Base-by-base conservation (phyloP, 257 asterid species). In the Craterostigma plantagineum region DNA sequence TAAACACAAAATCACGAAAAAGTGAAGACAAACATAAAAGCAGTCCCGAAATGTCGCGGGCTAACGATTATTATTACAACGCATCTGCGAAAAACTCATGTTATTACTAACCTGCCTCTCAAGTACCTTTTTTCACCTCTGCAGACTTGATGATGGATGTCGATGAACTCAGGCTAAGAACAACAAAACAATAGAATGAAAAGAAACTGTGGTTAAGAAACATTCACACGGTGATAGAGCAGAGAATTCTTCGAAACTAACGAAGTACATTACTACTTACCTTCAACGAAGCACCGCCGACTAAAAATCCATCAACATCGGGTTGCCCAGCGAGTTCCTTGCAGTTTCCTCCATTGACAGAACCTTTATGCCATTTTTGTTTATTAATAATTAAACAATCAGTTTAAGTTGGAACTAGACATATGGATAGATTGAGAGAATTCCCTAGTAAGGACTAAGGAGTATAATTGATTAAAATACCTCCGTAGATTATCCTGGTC, bases 401-500 rank as follows among this genome's bases (percentile, higher is more conserved):
- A n/a, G n/a, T n/a, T 12, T 9, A 36, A 9, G 40, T 36, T n/a
- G n/a, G n/a, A 10, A 36, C 3, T 36, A 36, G 4, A 9, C 3
- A 36, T 9, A 10, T 36, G 14, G 3, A 36, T 12, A 2, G 3
- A 36, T 12, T 1, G 3, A 36, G 40, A 9, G 11, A 34, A 34
- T 34, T 11, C 37, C 37, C 11, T 4, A 11, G 45, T 2, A 3
- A 43, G 10, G 33, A 43, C 33, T 0, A 14, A 43, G 3, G 16
- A 43, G 10, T 6, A 43, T 6, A 33, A 38, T 27, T 49, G 15
- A 11, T 34, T 43, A 1, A 15, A 10, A 17, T 62, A 87, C 97
- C 98, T 72, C 98, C 98, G 48, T 87, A 87, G 56, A 87, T 87
- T 50, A 87, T 87, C 81, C 98, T 72, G 54, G 92, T 82, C 30